Conservation (phyloP, 2,329 filamentous ascomycete species). For the Cordyceps tenuipes region DNA sequence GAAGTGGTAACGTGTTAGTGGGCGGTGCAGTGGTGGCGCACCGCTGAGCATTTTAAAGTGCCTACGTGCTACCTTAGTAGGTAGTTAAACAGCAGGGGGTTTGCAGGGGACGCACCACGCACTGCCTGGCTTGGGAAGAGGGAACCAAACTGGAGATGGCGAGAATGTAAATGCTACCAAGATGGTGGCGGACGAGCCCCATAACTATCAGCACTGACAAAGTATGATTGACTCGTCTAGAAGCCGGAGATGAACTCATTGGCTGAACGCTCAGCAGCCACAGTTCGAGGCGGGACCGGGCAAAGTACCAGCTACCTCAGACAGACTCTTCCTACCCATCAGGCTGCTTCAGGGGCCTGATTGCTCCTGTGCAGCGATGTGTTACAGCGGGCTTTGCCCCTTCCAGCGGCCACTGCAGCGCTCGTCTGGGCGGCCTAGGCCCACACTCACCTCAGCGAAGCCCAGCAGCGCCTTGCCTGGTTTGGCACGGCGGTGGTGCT, state of each 20-base stretch:
- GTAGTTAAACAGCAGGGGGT: too few species aligned
- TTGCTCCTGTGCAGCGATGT: neutral
- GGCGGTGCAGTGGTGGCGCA: neutral
- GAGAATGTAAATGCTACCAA: neutral
- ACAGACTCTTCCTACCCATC: neutral
- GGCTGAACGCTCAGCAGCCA: neutral
- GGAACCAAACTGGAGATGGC: too few species aligned
- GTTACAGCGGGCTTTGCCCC: neutral
- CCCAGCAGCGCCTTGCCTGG: constrained; percentile 7
- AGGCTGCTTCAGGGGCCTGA: neutral
- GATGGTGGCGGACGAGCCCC: neutral
- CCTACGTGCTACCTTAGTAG: too few species aligned
- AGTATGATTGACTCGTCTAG: neutral
- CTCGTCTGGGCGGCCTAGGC: neutral
- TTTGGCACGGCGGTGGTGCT: constrained; percentile 5
- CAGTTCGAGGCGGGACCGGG: neutral
- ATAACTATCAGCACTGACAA: neutral
- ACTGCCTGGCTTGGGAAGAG: too few species aligned
- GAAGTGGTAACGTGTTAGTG: neutral
- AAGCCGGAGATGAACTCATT: neutral
- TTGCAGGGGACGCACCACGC: neutral
- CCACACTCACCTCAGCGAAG: neutral
- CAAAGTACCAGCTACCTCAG: neutral
- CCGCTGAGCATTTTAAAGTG: neutral
- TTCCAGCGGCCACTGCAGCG: constrained; percentile 1